Conservation (phyloP, 2,329 filamentous ascomycete species). For the Penicillium brevicompactum region DNA sequence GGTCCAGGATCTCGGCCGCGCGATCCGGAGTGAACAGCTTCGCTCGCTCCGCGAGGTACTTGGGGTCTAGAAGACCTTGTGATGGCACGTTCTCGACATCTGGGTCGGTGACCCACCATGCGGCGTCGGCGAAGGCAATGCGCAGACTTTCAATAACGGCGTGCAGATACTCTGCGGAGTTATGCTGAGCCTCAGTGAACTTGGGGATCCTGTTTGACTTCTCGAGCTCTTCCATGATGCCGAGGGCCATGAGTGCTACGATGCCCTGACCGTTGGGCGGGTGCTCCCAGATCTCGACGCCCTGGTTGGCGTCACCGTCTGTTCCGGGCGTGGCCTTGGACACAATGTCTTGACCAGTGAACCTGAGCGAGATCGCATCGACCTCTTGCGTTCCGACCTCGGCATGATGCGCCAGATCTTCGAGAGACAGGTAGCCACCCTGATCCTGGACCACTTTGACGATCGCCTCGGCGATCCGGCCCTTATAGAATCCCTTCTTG, state of each 20-base stretch:
- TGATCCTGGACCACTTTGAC: constrained; percentile 74
- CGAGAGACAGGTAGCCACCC: constrained; percentile 76
- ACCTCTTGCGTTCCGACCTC: constrained; percentile 75
- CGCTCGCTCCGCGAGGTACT: constrained; percentile 72
- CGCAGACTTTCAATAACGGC: constrained; percentile 84
- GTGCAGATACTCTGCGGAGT: constrained; percentile 79
- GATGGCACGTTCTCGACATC: constrained; percentile 66
- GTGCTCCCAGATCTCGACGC: constrained; percentile 89
- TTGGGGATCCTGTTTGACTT: constrained; percentile 70
- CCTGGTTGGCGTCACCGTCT: constrained; percentile 41
- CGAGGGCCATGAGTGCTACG: constrained; percentile 89
- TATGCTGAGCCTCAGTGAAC: constrained; percentile 71
- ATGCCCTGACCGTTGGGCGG: constrained; percentile 96
- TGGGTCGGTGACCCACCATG: constrained; percentile 89
- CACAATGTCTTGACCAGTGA: constrained; percentile 54
- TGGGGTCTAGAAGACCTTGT: constrained; percentile 66
- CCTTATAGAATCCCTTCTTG: constrained; percentile 89
- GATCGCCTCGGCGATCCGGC: constrained; percentile 77
- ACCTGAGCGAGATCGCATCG: constrained; percentile 80
- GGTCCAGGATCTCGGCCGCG: constrained; percentile 57
- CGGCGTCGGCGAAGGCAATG: constrained; percentile 85
- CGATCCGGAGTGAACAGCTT: constrained; percentile 62
- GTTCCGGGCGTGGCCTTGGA: constrained; percentile 23
- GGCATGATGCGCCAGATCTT: constrained; percentile 78
- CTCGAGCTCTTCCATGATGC: constrained; percentile 86